Evolutionary conservation across 306 rosid species (phyloP).

Genomic region (Boehmeria nivea): DNA sequence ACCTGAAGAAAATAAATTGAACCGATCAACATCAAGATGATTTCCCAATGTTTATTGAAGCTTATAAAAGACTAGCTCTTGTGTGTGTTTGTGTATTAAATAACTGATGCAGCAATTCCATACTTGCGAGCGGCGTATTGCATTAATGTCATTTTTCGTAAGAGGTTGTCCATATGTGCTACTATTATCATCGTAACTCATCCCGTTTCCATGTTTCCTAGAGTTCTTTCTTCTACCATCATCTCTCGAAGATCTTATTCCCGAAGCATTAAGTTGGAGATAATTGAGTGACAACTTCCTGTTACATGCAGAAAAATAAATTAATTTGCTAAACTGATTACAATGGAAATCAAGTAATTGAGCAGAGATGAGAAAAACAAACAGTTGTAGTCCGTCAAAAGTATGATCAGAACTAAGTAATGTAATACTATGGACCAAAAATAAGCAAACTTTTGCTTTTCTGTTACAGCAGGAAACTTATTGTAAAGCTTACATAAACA

Average conservation of each 20-base stretch:
- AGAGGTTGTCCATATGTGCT: slow-evolving; percentile 57
- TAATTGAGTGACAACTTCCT: slow-evolving; percentile 90
- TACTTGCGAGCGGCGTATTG: slow-evolving; percentile 85
- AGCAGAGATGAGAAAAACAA: not conserved
- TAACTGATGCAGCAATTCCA: too few species aligned
- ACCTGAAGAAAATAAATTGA: slow-evolving; percentile 44
- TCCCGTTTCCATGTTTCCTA: slow-evolving; percentile 40
- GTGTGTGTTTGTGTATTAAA: too few species aligned
- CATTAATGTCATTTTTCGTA: slow-evolving; percentile 75
- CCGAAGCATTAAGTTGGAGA: slow-evolving; percentile 72
- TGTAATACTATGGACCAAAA: not conserved
- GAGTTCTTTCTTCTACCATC: slow-evolving; percentile 69
- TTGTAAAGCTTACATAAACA: too few species aligned
- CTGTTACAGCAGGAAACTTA: too few species aligned
- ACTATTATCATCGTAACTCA: slow-evolving; percentile 48
- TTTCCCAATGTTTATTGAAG: too few species aligned
- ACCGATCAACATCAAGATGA: slow-evolving; percentile 14
- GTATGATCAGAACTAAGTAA: not conserved
- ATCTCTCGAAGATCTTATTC: slow-evolving; percentile 53
- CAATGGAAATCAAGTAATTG: not conserved
- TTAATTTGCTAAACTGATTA: slow-evolving; percentile 8
- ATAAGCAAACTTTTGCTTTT: too few species aligned
- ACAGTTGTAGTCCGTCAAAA: not conserved
- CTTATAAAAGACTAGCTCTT: too few species aligned
- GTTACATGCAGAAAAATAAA: slow-evolving; percentile 29